Evolutionary conservation across 257 asterid species (phyloP).

Genomic region (Solanum pinnatisectum): DNA sequence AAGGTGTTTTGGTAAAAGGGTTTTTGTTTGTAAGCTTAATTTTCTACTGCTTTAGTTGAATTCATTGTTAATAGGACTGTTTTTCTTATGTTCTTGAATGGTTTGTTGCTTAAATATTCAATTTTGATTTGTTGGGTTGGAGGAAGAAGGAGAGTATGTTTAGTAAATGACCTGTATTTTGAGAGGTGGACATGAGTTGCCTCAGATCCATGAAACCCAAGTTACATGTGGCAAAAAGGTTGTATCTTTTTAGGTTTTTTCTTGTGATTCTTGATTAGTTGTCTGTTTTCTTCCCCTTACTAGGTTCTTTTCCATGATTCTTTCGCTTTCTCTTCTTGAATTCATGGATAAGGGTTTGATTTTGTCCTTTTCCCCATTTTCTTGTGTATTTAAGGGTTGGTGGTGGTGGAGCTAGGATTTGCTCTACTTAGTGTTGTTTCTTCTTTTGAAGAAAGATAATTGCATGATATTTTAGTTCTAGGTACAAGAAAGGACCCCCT

Average conservation of each 20-base stretch:
- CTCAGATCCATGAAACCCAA: slow-evolving; percentile 69
- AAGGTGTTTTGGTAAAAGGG: slow-evolving; percentile 8
- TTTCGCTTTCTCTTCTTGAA: slow-evolving; percentile 10
- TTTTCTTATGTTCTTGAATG: slow-evolving; percentile 10
- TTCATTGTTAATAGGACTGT: slow-evolving; percentile 3
- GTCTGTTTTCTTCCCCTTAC: slow-evolving; percentile 16
- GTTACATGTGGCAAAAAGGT: slow-evolving; percentile 56
- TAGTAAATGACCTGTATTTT: slow-evolving; percentile 10
- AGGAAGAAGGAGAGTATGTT: slow-evolving; percentile 2
- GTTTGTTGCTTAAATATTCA: slow-evolving; percentile 27
- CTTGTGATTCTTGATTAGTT: slow-evolving; percentile 51
- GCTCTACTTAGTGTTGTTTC: slow-evolving; percentile 18
- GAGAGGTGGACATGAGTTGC: slow-evolving; percentile 51
- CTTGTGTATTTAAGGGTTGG: slow-evolving; percentile 41
- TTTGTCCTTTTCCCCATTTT: slow-evolving; percentile 28
- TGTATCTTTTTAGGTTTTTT: slow-evolving; percentile 34
- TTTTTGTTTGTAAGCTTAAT: slow-evolving; percentile 30
- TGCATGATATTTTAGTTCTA: slow-evolving; percentile 3
- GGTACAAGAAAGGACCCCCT: neutral
- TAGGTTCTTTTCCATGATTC: slow-evolving; percentile 24
- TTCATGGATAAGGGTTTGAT: slow-evolving; percentile 44
- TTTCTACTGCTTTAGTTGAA: neutral
- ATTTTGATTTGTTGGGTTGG: slow-evolving; percentile 24
- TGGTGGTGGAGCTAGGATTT: slow-evolving; percentile 29
- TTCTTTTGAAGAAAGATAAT: slow-evolving; percentile 8